Base-by-base conservation (phyloP, 164 flowering plant species). In the Berberis vulgaris region DNA sequence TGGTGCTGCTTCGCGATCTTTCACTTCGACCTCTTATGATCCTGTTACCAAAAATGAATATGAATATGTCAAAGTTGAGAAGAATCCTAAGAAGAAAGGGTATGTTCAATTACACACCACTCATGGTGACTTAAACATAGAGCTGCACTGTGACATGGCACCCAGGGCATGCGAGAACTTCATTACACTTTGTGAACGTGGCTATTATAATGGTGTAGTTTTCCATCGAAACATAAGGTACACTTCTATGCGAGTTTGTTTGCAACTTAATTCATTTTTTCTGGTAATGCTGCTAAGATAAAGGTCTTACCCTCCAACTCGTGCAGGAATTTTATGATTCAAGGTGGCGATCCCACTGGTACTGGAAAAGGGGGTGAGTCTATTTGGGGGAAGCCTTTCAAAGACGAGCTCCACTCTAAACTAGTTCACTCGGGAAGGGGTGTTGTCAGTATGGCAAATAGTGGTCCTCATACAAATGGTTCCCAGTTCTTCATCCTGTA, bases 281-380 rank as follows among this genome's bases (percentile, higher is more conserved):
- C 59, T 39, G 43, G 47, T 57, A 4, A n/a, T 50, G n/a, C 52
- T 49, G 57, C 26, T 60, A 26, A 60, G 41, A 52, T 42, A 5
- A 47, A 11, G 38, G 7, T 45, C 47, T 8, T 56, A 61, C 49
- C 45, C 45, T 61, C 11, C 38, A 38, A 7, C 50, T 49, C 58
- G 5, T 78, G 71, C 59, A 91, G 97, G 80, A 91, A 91, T 75
- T 94, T 94, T 67, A 89, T 91, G 99, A 94, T 94, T 78, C 99
- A 94, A 84, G 97, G 99, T 66, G 97, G 97, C 77, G 99, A 94
- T 73, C 99, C 99, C 12, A 89, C 97, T 75, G 97, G 96, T 47
- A 91, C 95, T 42, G 97, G 99, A 61, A 85, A 41, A 70, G 96
- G 97, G 43, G 97, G 97, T 26, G 90, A 94, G 74, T 91, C 96